A percentile compares a stretch with the other conserved stretches of the same genome.
Conservation (phyloP, 192 early-diverging fungal species). For the Coemansia umbellata region DNA sequence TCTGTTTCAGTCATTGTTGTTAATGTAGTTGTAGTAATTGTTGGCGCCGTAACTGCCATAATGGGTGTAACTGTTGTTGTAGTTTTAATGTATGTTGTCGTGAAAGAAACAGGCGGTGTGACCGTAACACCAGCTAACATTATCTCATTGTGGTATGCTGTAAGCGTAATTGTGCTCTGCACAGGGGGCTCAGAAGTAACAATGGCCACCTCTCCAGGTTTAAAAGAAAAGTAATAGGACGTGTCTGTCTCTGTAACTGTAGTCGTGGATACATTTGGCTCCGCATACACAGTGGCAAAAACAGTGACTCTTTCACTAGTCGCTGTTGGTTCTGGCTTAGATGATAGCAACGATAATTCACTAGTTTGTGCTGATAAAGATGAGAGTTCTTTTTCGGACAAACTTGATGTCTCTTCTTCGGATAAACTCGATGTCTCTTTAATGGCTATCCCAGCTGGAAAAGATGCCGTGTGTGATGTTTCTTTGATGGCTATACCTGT, state of each 20-base stretch:
- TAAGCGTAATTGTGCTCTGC: neutral
- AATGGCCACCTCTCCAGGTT: neutral
- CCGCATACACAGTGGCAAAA: neutral
- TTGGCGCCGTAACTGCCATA: neutral
- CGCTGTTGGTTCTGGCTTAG: too few relatives aligned
- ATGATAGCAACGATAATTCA: neutral
- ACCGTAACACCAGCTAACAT: neutral
- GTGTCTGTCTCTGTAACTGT: neutral
- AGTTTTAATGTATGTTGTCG: neutral
- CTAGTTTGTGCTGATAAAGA: too few relatives aligned
- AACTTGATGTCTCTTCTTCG: neutral
- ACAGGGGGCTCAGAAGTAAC: neutral
- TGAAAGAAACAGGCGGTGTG: neutral
- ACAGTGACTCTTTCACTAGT: neutral
- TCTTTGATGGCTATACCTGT: neutral
- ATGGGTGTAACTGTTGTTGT: conserved; percentile 3
- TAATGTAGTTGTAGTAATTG: neutral
- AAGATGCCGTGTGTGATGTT: neutral
- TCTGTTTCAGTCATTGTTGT: neutral
- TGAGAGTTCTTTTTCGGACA: too few relatives aligned
- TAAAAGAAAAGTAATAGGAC: neutral
- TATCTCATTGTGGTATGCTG: neutral
- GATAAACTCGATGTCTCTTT: neutral
- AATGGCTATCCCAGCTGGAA: neutral
- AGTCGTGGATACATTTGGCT: neutral